phyloP scores from a whole-genome alignment of 257 asterid genomes.

The Solanum dulcamara region DNA sequence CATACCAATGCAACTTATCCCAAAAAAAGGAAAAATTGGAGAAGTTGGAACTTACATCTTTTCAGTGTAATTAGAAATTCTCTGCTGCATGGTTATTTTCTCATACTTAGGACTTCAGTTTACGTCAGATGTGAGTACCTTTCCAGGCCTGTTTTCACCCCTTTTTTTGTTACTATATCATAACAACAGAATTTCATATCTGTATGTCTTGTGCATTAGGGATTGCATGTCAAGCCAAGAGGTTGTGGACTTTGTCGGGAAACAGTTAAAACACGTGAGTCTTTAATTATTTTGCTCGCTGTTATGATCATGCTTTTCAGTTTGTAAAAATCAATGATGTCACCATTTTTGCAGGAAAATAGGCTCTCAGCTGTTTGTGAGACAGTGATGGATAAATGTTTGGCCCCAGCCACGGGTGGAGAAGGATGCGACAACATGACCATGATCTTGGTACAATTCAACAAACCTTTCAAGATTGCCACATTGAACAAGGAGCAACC shows the following conservation, averaged over 20 bases:
- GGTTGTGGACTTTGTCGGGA: slow-evolving; percentile 60
- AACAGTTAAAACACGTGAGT: slow-evolving; percentile 49
- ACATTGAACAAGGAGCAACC: slow-evolving; percentile 14
- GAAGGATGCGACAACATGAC: slow-evolving; percentile 98
- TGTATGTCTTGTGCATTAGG: slow-evolving; percentile 32
- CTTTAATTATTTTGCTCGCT: background rate
- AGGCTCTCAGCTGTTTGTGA: slow-evolving; percentile 78
- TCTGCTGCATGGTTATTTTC: background rate
- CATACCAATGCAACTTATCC: background rate
- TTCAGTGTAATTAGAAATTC: background rate
- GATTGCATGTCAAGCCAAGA: slow-evolving; percentile 95
- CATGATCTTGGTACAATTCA: slow-evolving; percentile 80
- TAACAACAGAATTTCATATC: background rate
- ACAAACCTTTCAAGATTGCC: slow-evolving; percentile 17
- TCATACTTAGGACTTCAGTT: background rate
- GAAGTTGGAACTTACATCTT: background rate
- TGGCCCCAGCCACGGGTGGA: slow-evolving; percentile 81
- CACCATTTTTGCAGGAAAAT: slow-evolving; percentile 39
- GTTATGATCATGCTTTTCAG: background rate
- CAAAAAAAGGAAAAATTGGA: background rate
- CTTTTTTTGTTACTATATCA: background rate
- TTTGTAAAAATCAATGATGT: background rate
- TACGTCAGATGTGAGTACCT: background rate
- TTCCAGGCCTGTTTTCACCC: background rate
- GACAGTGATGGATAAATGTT: slow-evolving; percentile 53